Conservation (phyloP, 2,329 filamentous ascomycete genomes). For the Thelonectria rubi region DNA sequence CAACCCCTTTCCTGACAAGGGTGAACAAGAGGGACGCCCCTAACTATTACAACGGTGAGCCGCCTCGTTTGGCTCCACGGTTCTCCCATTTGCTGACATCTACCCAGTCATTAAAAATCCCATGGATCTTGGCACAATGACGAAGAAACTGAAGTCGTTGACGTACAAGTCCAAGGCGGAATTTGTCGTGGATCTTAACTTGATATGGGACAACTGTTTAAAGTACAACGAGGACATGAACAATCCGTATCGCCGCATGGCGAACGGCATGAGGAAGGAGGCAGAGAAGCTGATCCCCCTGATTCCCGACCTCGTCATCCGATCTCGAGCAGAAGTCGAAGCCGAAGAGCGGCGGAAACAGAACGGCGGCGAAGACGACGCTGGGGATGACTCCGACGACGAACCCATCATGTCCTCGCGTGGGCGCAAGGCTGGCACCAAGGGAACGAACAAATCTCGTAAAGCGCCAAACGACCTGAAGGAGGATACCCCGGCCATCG, state of each 20-base stretch:
- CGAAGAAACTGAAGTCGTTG: conserved; percentile 89
- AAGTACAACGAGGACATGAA: conserved; percentile 92
- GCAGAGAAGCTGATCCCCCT: conserved; percentile 95
- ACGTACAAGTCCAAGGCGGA: conserved; percentile 90
- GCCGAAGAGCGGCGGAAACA: conserved; percentile 86
- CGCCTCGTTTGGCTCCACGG: conserved; percentile 13
- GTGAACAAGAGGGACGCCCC: conserved; percentile 98
- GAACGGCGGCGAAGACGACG: conserved; percentile 84
- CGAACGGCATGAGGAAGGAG: conserved; percentile 95
- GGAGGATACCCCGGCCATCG: conserved; percentile 80
- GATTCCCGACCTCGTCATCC: conserved; percentile 91
- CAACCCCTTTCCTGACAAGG: conserved; percentile 90
- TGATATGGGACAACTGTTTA: conserved; percentile 97
- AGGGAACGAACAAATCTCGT: conserved; percentile 79
- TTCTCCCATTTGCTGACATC: conserved; percentile 34
- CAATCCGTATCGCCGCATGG: conserved; percentile 90
- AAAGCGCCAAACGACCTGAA: conserved; percentile 78
- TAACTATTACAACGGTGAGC: conserved; percentile 90
- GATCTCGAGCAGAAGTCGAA: conserved; percentile 93
- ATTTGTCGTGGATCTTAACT: conserved; percentile 90
- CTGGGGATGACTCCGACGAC: conserved; percentile 91
- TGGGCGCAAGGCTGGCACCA: conserved; percentile 83
- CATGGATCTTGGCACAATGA: conserved; percentile 98
- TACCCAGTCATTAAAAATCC: conserved; percentile 86
- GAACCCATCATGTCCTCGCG: conserved; percentile 98